Base-by-base conservation (phyloP, 2,329 filamentous ascomycete species). In the Aspergillus brunneoviolaceus region DNA sequence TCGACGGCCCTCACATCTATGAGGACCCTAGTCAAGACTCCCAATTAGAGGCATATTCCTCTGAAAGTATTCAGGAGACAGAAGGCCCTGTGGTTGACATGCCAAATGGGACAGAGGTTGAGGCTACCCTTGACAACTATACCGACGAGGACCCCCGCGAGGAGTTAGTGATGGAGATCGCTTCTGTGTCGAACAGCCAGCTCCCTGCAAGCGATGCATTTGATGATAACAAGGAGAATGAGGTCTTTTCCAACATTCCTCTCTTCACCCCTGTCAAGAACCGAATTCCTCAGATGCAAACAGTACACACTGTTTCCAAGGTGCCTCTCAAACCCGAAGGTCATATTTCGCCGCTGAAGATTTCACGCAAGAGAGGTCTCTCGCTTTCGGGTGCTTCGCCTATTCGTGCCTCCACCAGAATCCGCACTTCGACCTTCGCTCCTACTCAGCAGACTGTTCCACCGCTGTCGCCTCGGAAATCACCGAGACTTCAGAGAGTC, bases 271-370 rank as follows among this genome's bases (percentile, higher is more conserved):
- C 88, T 0, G 76, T 82, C 53, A 82, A 85, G 50, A 61, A 65
- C 7, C 69, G 69, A 16, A 75, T 77, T 0, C 68, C 80, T n/a
- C 77, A 74, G n/a, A 80, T 81, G 58, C 79, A 80, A 49, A 78
- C 82, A n/a, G 85, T 89, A 63, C 85, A 90, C 72, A 93, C 90
- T 0, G 87, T 90, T 0, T 90, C 88, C 27, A 93, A 92, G 75
- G 86, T 93, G 4, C 89, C 90, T 1, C 77, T 93, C 47, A 91
- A 91, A 73, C 80, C 86, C 3, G 87, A 87, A 25, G 88, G 79
- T 14, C 75, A 81, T 5, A 72, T 79, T 2, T 81, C 80, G 9
- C 80, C 81, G 51, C 60, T 80, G 65, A 78, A 78, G 62, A 63
- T 79, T 57, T 69, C 79, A 58, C 73, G 79, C 60, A 76, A 84